Evolutionary conservation across 2,329 filamentous ascomycete genomes (phyloP).

Genomic region (Colletotrichum neosansevieriae): DNA sequence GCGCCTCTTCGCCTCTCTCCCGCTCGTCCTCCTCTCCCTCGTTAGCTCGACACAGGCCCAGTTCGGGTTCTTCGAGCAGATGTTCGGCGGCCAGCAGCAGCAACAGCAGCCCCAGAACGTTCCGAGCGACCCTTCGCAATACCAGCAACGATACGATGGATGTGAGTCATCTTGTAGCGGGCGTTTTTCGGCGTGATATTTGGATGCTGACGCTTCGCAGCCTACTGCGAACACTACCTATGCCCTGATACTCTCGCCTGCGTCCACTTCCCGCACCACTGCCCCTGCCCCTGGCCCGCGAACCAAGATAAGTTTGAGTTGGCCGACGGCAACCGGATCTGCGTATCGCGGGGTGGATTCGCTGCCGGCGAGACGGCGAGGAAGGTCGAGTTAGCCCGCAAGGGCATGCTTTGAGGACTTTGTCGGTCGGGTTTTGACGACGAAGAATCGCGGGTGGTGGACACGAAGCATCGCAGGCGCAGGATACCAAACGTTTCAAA

Average conservation of each 20-base stretch:
- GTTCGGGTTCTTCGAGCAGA: conserved; percentile 98
- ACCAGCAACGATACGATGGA: conserved; percentile 76
- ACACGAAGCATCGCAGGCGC: conserved; percentile 16
- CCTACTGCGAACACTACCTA: conserved; percentile 92
- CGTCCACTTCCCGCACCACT: conserved; percentile 97
- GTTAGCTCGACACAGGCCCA: conserved; percentile 77
- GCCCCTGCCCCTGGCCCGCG: conserved; percentile 85
- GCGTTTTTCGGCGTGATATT: not conserved
- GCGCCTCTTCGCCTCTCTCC: conserved; percentile 45
- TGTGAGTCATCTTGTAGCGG: conserved; percentile 60
- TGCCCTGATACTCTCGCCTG: conserved; percentile 95
- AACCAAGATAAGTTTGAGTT: conserved; percentile 84
- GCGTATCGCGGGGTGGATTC: conserved; percentile 81
- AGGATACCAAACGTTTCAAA: conserved; percentile 9
- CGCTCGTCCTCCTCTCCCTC: conserved; percentile 68
- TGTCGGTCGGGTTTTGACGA: not conserved
- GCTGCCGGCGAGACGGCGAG: conserved; percentile 76
- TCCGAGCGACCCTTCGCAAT: conserved; percentile 85
- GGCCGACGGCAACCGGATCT: conserved; percentile 78
- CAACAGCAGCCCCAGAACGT: conserved; percentile 75
- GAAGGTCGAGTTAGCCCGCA: conserved; percentile 84
- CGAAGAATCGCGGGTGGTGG: not conserved
- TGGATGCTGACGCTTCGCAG: conserved; percentile 53
- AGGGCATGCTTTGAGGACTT: conserved; percentile 73
- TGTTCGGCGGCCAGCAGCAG: conserved; percentile 77